Evolutionary conservation across 352 stramenopile genomes (phyloP).

Genomic region (Blastocystis sp.): DNA sequence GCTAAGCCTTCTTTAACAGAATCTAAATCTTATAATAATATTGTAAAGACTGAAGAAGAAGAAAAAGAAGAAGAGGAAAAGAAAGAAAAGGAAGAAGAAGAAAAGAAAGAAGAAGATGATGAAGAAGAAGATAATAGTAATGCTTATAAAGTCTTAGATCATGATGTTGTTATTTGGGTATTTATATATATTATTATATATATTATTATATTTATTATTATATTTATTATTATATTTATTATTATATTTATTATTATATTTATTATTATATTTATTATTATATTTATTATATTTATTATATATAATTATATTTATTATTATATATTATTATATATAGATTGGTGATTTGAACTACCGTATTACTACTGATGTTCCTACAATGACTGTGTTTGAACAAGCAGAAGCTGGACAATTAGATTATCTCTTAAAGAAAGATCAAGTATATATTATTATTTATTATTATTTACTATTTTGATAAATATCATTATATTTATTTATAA

Average conservation of each 20-base stretch:
- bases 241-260: no score
- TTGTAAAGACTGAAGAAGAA: not conserved
- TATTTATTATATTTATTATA: no score
- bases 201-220: no score
- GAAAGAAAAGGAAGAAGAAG: not conserved
- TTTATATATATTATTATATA: not conserved
- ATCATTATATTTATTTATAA: constrained; percentile 62
- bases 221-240: no score
- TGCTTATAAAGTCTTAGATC: constrained; percentile 62
- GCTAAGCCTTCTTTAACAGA: constrained; percentile 2
- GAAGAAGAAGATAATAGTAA: not conserved
- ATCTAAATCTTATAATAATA: not conserved
- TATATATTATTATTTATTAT: constrained; percentile 57
- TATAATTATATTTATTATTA: no score
- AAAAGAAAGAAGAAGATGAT: not conserved
- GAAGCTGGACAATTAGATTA: constrained; percentile 21
- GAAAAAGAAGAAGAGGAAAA: not conserved
- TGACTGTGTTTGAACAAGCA: constrained; percentile 38
- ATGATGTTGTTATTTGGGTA: constrained; percentile 95
- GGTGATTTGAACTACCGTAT: constrained; percentile 73
- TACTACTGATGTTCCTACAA: constrained; percentile 7
- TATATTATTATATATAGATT: constrained; percentile 19
- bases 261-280: no score
- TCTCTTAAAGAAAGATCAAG: constrained; percentile 41
- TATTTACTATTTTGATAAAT: constrained; percentile 47